Conservation (phyloP, 2,329 filamentous ascomycete species). For the Orbilia javanica region DNA sequence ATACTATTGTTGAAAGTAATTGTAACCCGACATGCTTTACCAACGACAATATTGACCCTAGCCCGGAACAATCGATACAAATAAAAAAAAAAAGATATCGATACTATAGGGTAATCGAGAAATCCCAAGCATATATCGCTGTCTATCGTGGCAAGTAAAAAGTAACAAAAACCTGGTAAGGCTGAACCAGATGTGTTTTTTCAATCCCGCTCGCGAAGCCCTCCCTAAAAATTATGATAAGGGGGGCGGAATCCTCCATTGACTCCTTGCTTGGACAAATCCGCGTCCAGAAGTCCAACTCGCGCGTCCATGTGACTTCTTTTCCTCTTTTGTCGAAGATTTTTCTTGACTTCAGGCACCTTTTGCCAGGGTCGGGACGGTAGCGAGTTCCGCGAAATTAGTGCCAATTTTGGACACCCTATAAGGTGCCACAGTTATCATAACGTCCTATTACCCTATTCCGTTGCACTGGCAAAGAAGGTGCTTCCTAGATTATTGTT, state of each 20-base stretch:
- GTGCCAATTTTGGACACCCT: background rate
- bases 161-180: background rate
- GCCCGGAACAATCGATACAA: background rate
- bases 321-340: background rate
- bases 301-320: constrained; percentile 28
- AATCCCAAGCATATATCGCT: too few species aligned
- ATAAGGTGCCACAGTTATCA: too few species aligned
- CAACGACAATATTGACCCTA: background rate
- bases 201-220: background rate
- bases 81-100: background rate
- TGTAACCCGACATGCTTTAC: constrained; percentile 17
- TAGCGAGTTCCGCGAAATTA: constrained; percentile 47
- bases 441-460: too few species aligned
- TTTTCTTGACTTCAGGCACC: constrained; percentile 38
- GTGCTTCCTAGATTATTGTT: too few species aligned
- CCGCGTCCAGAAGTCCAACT: background rate
- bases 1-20: constrained; percentile 13
- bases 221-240: background rate
- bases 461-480: too few species aligned
- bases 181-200: too few species aligned
- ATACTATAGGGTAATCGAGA: too few species aligned
- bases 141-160: background rate
- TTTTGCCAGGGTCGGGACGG: constrained; percentile 24
- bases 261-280: background rate
- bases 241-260: background rate